phyloP scores from a whole-genome alignment of 306 rosid genomes.

The Ormosia emarginata region DNA sequence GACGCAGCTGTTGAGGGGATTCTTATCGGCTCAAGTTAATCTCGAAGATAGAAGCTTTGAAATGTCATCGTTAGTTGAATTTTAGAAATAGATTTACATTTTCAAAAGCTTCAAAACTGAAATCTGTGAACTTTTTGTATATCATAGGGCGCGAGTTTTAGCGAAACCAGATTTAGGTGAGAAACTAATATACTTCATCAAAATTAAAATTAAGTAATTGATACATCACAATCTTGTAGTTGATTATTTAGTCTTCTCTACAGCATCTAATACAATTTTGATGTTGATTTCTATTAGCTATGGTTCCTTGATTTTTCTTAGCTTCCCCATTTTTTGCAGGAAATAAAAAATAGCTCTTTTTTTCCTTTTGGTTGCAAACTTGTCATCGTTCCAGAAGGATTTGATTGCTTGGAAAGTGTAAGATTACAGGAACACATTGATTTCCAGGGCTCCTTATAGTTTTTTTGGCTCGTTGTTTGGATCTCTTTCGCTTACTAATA shows the following conservation, averaged over 20 bases:
- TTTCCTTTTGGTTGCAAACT: neutral
- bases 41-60: too few relatives aligned
- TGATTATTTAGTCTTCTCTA: neutral
- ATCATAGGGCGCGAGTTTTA: too few relatives aligned
- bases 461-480: neutral
- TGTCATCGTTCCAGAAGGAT: neutral
- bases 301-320: constrained; percentile 21
- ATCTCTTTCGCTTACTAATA: constrained; percentile 19
- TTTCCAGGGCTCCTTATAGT: neutral
- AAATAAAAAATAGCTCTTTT: neutral
- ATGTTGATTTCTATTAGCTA: constrained; percentile 3
- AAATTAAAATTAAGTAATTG: constrained; percentile 28
- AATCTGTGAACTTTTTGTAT: too few relatives aligned
- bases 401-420: neutral
- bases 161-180: too few relatives aligned
- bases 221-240: neutral
- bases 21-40: too few relatives aligned
- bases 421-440: constrained; percentile 20
- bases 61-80: too few relatives aligned
- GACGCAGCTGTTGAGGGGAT: too few relatives aligned
- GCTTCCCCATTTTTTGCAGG: constrained; percentile 19
- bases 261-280: constrained; percentile 10
- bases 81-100: too few relatives aligned
- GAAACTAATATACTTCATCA: neutral
- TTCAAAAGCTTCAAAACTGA: too few relatives aligned